Evolutionary conservation across 2,329 filamentous ascomycete species (phyloP), one percentile per base, ranked within the genome.

Genomic region (Verticillium albo-atrum): DNA sequence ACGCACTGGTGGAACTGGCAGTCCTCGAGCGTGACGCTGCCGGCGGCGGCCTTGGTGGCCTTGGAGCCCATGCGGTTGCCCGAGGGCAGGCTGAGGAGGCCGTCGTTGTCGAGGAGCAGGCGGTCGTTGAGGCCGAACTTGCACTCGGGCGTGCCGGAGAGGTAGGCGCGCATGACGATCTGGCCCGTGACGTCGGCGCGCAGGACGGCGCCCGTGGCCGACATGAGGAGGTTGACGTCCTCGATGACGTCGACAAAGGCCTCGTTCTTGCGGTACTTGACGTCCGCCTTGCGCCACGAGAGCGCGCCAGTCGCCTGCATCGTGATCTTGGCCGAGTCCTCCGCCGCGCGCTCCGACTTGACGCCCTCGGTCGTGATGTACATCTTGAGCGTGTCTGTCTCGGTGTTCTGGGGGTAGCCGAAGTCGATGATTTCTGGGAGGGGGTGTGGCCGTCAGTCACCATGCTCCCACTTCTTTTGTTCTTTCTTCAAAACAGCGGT

Each of bases 1-100:
- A 99, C 95, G 74, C 95, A 99, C 75, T 99, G 95, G 75, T 99
- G 95, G 78, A 99, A 97, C 71, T 98, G 95, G 71, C 96, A 98
- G 74, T 99, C 95, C 73, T 99, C 96, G 27, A 99, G 82, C 0
- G 93, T 97, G 57, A 99, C 96, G 64, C 91, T 96, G 35, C 95
- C 95, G 1, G 95, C 95, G 0, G 95, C 95, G 1, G 95, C 95
- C 74, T 96, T 94, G 42, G 95, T 97, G 30, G 93, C 92, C 75
- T 97, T 97, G 62, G 89, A 89, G 58, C 88, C 90, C 70, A 89
- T 85, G 63, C 86, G 82, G 69, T 95, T 95, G 4, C 92, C 92
- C 60, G 86, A 89, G 25, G 88, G 87, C 6, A 89, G 79, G 51
- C 84, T 83, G 66, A 84, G 74, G 53, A 90, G 76, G 56, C 86